phyloP scores from a whole-genome alignment of 75 land plant genomes.

The Adiantum capillusveneris region DNA sequence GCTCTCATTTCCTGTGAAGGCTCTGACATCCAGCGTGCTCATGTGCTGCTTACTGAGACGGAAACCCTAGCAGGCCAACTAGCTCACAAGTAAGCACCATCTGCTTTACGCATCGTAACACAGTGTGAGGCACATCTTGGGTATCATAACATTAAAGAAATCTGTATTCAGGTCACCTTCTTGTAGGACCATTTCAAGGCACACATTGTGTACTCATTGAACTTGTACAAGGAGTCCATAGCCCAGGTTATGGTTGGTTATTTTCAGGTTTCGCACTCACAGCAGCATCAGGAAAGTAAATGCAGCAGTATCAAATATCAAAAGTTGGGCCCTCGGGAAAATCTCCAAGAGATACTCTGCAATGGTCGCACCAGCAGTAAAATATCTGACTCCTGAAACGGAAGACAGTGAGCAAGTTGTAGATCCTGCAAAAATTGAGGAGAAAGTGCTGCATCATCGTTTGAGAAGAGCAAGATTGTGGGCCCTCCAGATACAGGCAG shows the following conservation, averaged over 20 bases:
- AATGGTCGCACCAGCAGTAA: background rate
- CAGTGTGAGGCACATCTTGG: no score
- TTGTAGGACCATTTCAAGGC: no score
- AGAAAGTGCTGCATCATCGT: slow-evolving; percentile 14
- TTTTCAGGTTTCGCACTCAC: slow-evolving; percentile 29
- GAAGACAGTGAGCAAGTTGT: slow-evolving; percentile 1
- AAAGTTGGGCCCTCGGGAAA: slow-evolving; percentile 29
- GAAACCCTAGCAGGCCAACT: slow-evolving; percentile 21
- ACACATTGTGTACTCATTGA: no score
- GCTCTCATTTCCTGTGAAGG: slow-evolving; percentile 31
- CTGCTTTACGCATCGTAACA: no score
- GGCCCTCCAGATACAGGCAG: slow-evolving; percentile 26
- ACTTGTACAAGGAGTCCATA: background rate
- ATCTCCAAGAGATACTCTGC: slow-evolving; percentile 3
- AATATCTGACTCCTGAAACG: background rate
- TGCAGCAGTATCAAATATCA: slow-evolving; percentile 23
- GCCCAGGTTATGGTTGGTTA: background rate
- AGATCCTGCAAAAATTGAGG: slow-evolving; percentile 16
- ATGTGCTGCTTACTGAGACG: slow-evolving; percentile 21
- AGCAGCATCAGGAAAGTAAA: slow-evolving; percentile 35
- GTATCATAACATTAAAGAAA: no score
- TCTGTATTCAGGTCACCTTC: no score
- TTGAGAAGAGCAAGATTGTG: slow-evolving; percentile 19
- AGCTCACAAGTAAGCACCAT: slow-evolving; percentile 21
- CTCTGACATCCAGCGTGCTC: slow-evolving; percentile 18